Conservation (phyloP, 2,329 filamentous ascomycete species). For the Phaeomoniella chlamydospora region DNA sequence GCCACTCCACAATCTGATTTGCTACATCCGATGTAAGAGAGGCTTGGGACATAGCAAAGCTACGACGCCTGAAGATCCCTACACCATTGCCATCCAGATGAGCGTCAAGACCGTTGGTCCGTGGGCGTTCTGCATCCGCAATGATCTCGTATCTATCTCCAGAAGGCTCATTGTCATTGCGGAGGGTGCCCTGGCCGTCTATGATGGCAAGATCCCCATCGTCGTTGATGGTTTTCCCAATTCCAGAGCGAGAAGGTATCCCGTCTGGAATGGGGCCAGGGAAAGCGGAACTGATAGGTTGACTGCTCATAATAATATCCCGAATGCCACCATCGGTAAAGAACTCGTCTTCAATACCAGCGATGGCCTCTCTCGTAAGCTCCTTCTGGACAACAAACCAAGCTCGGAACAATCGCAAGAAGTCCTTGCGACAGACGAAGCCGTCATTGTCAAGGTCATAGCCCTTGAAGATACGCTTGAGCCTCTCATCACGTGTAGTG, state of each 20-base stretch:
- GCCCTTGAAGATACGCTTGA: slow-evolving; percentile 65
- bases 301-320: slow-evolving; percentile 59
- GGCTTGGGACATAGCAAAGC: neutral
- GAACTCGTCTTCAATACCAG: slow-evolving; percentile 63
- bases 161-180: slow-evolving; percentile 45
- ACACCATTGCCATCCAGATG: slow-evolving; percentile 11
- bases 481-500: slow-evolving; percentile 44
- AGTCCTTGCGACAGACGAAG: slow-evolving; percentile 71
- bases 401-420: slow-evolving; percentile 78
- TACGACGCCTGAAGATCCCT: slow-evolving; percentile 1
- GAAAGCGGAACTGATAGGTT: slow-evolving; percentile 66
- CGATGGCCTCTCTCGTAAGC: slow-evolving; percentile 70
- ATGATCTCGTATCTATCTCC: slow-evolving; percentile 48
- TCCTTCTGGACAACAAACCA: slow-evolving; percentile 87
- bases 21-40: slow-evolving; percentile 13
- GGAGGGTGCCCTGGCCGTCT: slow-evolving; percentile 45
- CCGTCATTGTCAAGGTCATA: slow-evolving; percentile 88
- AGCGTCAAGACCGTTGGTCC: slow-evolving; percentile 2
- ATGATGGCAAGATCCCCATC: slow-evolving; percentile 52
- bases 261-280: slow-evolving; percentile 53
- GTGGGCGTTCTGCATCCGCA: slow-evolving; percentile 20
- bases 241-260: slow-evolving; percentile 44
- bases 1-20: slow-evolving; percentile 20
- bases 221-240: slow-evolving; percentile 50
- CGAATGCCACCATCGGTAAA: slow-evolving; percentile 62